Evolutionary conservation across 2,329 filamentous ascomycete genomes (phyloP).

Genomic region (Nemania abortiva): DNA sequence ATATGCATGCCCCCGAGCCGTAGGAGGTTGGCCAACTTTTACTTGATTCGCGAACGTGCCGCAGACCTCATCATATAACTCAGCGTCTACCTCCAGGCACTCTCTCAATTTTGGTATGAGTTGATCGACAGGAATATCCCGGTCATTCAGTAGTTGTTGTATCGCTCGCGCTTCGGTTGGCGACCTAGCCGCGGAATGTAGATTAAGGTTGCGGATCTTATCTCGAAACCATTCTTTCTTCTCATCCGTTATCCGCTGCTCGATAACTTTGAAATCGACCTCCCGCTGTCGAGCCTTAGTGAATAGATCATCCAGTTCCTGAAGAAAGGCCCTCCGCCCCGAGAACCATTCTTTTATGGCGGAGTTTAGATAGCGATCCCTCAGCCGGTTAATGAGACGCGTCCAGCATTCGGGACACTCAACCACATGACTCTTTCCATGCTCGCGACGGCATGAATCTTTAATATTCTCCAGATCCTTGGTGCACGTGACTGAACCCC

Average conservation of each 20-base stretch:
- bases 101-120: slow-evolving; percentile 47
- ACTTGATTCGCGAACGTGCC: slow-evolving; percentile 51
- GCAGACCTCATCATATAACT: slow-evolving; percentile 47
- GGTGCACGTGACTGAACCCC: slow-evolving; percentile 50
- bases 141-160: slow-evolving; percentile 48
- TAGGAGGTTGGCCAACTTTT: slow-evolving; percentile 49
- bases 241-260: slow-evolving; percentile 63
- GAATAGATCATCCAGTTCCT: slow-evolving; percentile 63
- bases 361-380: slow-evolving; percentile 55
- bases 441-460: slow-evolving; percentile 57
- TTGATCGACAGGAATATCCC: slow-evolving; percentile 44
- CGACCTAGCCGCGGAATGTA: slow-evolving; percentile 46
- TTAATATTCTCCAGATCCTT: slow-evolving; percentile 59
- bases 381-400: slow-evolving; percentile 61
- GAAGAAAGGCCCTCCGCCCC: slow-evolving; percentile 61
- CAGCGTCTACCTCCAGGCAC: slow-evolving; percentile 42
- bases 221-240: slow-evolving; percentile 66
- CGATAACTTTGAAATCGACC: slow-evolving; percentile 60
- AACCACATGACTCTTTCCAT: slow-evolving; percentile 57
- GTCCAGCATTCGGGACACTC: slow-evolving; percentile 64
- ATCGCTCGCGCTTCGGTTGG: slow-evolving; percentile 44
- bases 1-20: slow-evolving; percentile 56
- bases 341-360: slow-evolving; percentile 65
- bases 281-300: slow-evolving; percentile 60
- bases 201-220: slow-evolving; percentile 46